Conservation (phyloP, 441 rosid species). For the Aquilaria agallochum region DNA sequence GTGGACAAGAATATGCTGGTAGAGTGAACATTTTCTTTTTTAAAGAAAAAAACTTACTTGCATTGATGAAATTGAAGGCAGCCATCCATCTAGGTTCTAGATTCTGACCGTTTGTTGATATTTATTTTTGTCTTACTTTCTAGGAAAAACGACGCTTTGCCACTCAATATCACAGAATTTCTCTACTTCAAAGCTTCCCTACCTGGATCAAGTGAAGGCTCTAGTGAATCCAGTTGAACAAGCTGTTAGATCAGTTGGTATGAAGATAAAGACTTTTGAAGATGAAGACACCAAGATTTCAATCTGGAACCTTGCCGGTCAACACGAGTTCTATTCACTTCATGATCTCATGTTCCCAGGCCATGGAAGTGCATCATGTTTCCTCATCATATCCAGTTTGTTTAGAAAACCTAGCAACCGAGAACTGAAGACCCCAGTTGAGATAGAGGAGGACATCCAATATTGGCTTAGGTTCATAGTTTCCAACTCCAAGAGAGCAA, state of each 20-base stretch:
- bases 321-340: constrained; percentile 85
- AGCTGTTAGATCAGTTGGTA: constrained; percentile 74
- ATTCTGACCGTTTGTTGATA: neutral
- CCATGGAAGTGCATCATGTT: constrained; percentile 74
- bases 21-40: constrained; percentile 6
- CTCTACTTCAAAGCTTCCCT: constrained; percentile 66
- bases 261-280: constrained; percentile 80
- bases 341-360: constrained; percentile 97
- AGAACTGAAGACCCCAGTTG: constrained; percentile 73
- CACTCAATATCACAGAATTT: constrained; percentile 67
- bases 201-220: constrained; percentile 75
- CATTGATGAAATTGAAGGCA: neutral
- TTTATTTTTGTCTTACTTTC: constrained; percentile 1
- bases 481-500: constrained; percentile 76
- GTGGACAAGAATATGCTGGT: constrained; percentile 97
- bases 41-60: neutral
- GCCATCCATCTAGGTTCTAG: neutral
- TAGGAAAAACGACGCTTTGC: constrained; percentile 83
- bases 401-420: constrained; percentile 76
- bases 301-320: constrained; percentile 90
- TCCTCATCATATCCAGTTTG: constrained; percentile 78
- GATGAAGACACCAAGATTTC: constrained; percentile 83
- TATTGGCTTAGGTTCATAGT: constrained; percentile 92
- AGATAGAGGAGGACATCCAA: constrained; percentile 83
- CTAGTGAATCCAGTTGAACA: constrained; percentile 85